Evolutionary conservation across 1,284 basidiomycete species (phyloP).

Genomic region (Peniophora sp.): DNA sequence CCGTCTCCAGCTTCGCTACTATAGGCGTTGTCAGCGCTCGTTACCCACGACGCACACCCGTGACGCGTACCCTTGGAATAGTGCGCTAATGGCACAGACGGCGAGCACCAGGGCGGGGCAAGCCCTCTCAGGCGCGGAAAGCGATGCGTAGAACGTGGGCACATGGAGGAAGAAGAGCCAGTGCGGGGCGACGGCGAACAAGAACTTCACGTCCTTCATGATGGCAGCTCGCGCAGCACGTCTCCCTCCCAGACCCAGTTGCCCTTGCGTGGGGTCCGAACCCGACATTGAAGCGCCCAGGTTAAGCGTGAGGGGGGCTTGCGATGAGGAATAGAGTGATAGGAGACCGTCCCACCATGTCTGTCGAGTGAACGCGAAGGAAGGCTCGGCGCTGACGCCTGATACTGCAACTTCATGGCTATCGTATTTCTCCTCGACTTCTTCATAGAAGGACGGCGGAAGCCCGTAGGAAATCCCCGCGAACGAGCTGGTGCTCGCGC

Average conservation of each 20-base stretch:
- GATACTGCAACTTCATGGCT: background rate
- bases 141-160: slow-evolving; percentile 53
- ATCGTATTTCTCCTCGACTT: background rate
- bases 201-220: slow-evolving; percentile 50
- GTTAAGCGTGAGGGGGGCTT: slow-evolving; percentile 2
- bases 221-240: slow-evolving; percentile 37
- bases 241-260: slow-evolving; percentile 21
- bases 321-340: slow-evolving; percentile 35
- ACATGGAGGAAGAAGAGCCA: slow-evolving; percentile 70
- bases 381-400: slow-evolving; percentile 34
- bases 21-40: slow-evolving; percentile 45
- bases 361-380: slow-evolving; percentile 56
- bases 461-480: background rate
- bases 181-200: slow-evolving; percentile 57
- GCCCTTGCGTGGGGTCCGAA: slow-evolving; percentile 22
- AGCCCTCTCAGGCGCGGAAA: slow-evolving; percentile 48
- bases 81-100: slow-evolving; percentile 57
- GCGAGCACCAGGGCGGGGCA: slow-evolving; percentile 62
- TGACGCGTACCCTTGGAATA: slow-evolving; percentile 61
- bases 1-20: slow-evolving; percentile 37
- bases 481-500: background rate
- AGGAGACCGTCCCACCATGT: slow-evolving; percentile 74
- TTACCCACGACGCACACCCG: slow-evolving; percentile 38
- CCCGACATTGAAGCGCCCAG: no score
- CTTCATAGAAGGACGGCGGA: background rate